Evolutionary conservation across 257 asterid species (phyloP).

Genomic region (Mitragyna speciosa): DNA sequence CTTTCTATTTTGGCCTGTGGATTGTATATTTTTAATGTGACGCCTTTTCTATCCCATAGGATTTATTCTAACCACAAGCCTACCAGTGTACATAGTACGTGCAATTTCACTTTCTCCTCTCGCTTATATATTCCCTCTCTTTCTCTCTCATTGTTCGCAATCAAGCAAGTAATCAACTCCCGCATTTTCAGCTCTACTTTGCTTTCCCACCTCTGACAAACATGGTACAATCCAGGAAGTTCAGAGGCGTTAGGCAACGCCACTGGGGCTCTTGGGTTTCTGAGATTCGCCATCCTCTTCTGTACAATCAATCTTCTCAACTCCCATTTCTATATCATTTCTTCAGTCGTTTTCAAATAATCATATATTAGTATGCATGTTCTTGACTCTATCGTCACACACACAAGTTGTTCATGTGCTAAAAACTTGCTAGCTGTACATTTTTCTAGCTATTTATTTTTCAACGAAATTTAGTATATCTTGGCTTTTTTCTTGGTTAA

Average conservation of each 20-base stretch:
- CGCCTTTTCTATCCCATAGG: no score
- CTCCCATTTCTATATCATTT: no score
- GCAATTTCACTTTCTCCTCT: not conserved
- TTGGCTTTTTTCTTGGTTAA: not conserved
- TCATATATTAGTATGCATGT: not conserved
- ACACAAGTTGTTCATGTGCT: not conserved
- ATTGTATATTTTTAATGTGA: no score
- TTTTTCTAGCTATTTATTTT: not conserved
- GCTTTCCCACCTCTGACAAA: conserved; percentile 14
- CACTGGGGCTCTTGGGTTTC: conserved; percentile 78
- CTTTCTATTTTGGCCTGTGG: no score
- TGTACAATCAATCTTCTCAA: conserved; percentile 23
- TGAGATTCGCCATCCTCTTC: conserved; percentile 63
- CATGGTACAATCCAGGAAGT: conserved; percentile 57
- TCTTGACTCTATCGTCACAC: not conserved
- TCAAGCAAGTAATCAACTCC: not conserved
- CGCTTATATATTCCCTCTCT: not conserved
- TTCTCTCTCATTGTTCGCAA: not conserved
- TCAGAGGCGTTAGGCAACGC: conserved; percentile 71
- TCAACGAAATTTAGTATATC: no score
- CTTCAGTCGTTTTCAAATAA: not conserved
- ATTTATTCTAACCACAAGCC: no score
- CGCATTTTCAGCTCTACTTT: conserved; percentile 3
- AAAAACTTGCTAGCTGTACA: not conserved
- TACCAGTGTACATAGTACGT: not conserved